Percentiles rank a stretch among this genome's conserved stretches.
phyloP scores from a whole-genome alignment of 192 early-diverging fungal species.

The Entomortierella parvispora region DNA sequence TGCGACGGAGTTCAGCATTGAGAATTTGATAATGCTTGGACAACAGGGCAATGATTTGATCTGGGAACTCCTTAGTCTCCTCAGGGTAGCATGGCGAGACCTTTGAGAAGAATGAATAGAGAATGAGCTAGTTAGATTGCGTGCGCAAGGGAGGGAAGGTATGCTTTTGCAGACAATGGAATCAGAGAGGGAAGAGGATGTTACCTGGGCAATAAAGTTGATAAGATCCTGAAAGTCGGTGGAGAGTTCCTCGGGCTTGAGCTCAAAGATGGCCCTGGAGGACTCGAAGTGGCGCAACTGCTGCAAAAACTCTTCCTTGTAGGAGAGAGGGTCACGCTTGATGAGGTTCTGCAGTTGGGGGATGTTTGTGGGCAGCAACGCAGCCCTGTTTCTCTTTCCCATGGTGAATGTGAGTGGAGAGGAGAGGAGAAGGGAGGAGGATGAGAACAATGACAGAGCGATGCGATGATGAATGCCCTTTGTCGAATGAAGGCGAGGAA shows the following conservation, averaged over 20 bases:
- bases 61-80: constrained; percentile 81
- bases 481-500: too few relatives aligned
- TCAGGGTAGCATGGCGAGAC: constrained; percentile 89
- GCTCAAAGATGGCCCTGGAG: constrained; percentile 84
- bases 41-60: constrained; percentile 86
- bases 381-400: constrained; percentile 70
- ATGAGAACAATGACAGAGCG: neutral
- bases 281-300: constrained; percentile 95
- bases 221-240: constrained; percentile 90
- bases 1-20: constrained; percentile 82
- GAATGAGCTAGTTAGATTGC: too few relatives aligned
- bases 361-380: constrained; percentile 80
- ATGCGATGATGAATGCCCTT: too few relatives aligned
- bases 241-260: constrained; percentile 85
- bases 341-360: constrained; percentile 99
- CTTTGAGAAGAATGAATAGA: constrained; percentile 26
- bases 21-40: constrained; percentile 85
- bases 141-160: too few relatives aligned
- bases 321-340: constrained; percentile 93
- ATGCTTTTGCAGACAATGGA: too few relatives aligned
- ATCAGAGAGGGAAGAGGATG: neutral
- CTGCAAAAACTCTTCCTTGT: constrained; percentile 93
- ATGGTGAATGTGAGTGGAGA: constrained; percentile 41
- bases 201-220: constrained; percentile 86
- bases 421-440: constrained; percentile 2